phyloP scores from a whole-genome alignment of 495 filamentous ascomycete genomes.

The Talaromyces stipitatus region DNA sequence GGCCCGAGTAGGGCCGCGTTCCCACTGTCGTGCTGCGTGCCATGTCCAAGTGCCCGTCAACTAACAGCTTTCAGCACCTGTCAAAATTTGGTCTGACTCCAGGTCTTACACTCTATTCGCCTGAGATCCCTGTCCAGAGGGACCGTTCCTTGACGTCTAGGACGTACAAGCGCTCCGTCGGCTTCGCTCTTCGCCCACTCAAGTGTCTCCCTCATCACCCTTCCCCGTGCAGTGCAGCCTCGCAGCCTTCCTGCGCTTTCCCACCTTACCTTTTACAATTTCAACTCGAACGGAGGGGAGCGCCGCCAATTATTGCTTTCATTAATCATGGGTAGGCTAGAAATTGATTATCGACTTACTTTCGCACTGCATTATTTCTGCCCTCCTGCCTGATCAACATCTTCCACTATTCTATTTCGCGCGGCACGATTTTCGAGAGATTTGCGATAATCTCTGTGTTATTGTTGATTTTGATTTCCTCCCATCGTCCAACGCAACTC shows the following conservation, averaged over 20 bases:
- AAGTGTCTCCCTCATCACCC: constrained; percentile 3
- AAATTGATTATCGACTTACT: constrained; percentile 13
- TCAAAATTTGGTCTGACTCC: not conserved
- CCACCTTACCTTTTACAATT: constrained; percentile 8
- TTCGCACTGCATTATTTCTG: constrained; percentile 14
- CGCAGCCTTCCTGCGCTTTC: constrained; percentile 7
- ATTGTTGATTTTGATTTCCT: not conserved
- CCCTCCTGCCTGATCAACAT: constrained; percentile 13
- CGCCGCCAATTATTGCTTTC: constrained; percentile 5
- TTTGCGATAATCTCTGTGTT: not conserved
- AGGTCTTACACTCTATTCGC: constrained; percentile 3
- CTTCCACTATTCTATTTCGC: constrained; percentile 6
- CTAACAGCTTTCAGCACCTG: constrained; percentile 3
- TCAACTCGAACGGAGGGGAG: constrained; percentile 7
- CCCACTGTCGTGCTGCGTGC: not conserved
- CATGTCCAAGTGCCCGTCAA: not conserved
- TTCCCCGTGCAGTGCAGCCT: constrained; percentile 5
- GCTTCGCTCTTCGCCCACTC: constrained; percentile 3
- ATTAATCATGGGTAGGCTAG: constrained; percentile 18
- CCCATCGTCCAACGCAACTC: constrained; percentile 17
- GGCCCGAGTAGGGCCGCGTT: not conserved
- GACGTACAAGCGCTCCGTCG: constrained; percentile 6
- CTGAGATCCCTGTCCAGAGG: constrained; percentile 3
- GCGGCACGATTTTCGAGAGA: not conserved
- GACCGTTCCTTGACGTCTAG: constrained; percentile 6